Percentiles rank a stretch among this genome's conserved stretches.
Evolutionary conservation across 177 flowering plant genomes (phyloP).

Genomic region (Tripterygium wilfordii): DNA sequence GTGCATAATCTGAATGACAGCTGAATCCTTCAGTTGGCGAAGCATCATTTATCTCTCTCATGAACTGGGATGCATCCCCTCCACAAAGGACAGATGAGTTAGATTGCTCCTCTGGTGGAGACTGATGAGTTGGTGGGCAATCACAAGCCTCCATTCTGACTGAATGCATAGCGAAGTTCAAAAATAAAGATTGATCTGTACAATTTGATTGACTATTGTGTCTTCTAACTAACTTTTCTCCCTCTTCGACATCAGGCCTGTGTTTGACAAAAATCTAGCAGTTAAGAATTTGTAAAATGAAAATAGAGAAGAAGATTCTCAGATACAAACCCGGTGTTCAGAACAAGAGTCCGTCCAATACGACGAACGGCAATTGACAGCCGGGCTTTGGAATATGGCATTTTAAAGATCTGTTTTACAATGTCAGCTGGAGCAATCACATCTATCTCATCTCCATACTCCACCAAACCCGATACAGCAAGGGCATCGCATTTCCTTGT

Average conservation of each 20-base stretch:
- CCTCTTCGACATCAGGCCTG: conserved; percentile 96
- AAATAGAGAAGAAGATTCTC: conserved; percentile 1
- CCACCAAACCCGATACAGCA: conserved; percentile 87
- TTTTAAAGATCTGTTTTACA: conserved; percentile 92
- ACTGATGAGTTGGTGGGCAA: conserved; percentile 69
- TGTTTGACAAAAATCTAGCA: conserved; percentile 2
- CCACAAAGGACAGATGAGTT: conserved; percentile 51
- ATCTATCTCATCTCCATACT: conserved; percentile 94
- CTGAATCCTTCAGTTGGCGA: conserved; percentile 24
- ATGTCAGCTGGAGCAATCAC: conserved; percentile 91
- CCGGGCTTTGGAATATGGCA: conserved; percentile 90
- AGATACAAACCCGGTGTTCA: conserved; percentile 72
- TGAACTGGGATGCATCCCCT: conserved; percentile 25
- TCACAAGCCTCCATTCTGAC: conserved; percentile 98
- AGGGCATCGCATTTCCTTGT: conserved; percentile 83
- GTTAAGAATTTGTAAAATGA: background rate
- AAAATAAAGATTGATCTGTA: conserved; percentile 69
- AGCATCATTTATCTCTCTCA: conserved; percentile 19
- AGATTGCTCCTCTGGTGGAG: conserved; percentile 32
- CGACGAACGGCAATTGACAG: conserved; percentile 90
- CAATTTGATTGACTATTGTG: conserved; percentile 67
- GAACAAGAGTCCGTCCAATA: conserved; percentile 82
- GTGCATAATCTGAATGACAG: conserved; percentile 23
- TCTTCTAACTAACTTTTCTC: conserved; percentile 77
- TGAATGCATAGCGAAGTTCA: conserved; percentile 95